Evolutionary conservation across 441 rosid species (phyloP).

Genomic region (Metrosideros polymorpha): DNA sequence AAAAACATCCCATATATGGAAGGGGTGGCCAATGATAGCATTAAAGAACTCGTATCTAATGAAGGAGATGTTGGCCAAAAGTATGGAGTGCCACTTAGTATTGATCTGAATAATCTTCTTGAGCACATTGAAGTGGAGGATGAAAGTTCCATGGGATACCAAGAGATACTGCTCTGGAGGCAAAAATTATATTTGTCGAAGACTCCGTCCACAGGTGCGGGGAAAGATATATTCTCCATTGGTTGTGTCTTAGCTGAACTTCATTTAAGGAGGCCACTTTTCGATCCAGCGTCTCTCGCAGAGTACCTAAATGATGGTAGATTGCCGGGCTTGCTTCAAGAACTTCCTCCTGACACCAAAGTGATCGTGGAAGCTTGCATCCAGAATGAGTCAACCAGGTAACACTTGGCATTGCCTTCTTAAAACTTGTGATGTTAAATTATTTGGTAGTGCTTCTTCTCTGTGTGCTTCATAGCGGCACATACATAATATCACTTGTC

Average conservation of each 20-base stretch:
- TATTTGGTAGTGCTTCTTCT: neutral
- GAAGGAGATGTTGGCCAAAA: slow-evolving; percentile 24
- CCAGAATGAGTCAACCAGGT: slow-evolving; percentile 69
- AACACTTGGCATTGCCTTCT: slow-evolving; percentile 4
- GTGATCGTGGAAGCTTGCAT: slow-evolving; percentile 74
- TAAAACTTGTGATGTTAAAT: neutral
- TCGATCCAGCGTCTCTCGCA: slow-evolving; percentile 57
- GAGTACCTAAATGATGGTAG: slow-evolving; percentile 37
- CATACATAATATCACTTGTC: neutral
- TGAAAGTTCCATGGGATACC: slow-evolving; percentile 51
- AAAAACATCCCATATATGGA: slow-evolving; percentile 21
- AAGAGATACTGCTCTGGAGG: slow-evolving; percentile 70
- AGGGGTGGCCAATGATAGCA: slow-evolving; percentile 11
- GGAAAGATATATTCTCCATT: slow-evolving; percentile 68
- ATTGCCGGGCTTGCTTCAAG: slow-evolving; percentile 48
- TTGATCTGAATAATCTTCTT: slow-evolving; percentile 59
- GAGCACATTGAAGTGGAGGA: slow-evolving; percentile 51
- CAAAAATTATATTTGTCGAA: slow-evolving; percentile 29
- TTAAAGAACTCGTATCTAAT: slow-evolving; percentile 9
- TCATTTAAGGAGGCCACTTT: slow-evolving; percentile 65
- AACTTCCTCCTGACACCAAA: slow-evolving; percentile 72
- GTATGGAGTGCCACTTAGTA: slow-evolving; percentile 19
- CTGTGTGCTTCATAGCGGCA: neutral
- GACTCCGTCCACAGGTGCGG: slow-evolving; percentile 30
- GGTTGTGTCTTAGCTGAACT: slow-evolving; percentile 89